A percentile compares a stretch with the other conserved stretches of the same genome.
Conservation (phyloP, 305 asterid genomes). For the Lippia alba region DNA sequence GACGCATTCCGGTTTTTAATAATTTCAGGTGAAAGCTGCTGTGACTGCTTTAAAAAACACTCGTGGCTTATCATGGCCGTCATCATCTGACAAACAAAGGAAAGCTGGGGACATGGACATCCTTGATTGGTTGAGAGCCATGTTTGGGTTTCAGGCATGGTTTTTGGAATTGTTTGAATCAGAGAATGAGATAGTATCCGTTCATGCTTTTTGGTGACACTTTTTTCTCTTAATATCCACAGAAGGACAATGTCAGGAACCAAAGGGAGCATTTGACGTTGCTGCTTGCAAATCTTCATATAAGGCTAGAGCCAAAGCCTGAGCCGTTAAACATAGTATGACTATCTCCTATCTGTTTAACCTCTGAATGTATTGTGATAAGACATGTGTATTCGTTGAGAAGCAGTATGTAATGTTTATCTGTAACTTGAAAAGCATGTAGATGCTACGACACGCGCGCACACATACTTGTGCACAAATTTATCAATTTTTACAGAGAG, state of each 20-base stretch:
- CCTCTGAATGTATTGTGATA: slow-evolving; percentile 31
- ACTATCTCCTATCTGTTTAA: slow-evolving; percentile 28
- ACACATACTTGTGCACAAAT: slow-evolving; percentile 10
- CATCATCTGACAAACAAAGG: slow-evolving; percentile 80
- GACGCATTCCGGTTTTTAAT: slow-evolving; percentile 22
- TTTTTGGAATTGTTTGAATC: slow-evolving; percentile 37
- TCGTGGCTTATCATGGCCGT: slow-evolving; percentile 81
- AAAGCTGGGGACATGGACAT: slow-evolving; percentile 88
- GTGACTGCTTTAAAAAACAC: slow-evolving; percentile 76
- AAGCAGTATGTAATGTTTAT: neutral
- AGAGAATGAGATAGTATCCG: slow-evolving; percentile 24
- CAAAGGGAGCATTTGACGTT: slow-evolving; percentile 93
- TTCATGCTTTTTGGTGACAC: slow-evolving; percentile 34
- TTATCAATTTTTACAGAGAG: slow-evolving; percentile 26
- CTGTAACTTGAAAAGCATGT: neutral
- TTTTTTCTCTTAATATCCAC: slow-evolving; percentile 40
- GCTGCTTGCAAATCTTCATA: slow-evolving; percentile 87
- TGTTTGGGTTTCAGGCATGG: slow-evolving; percentile 98
- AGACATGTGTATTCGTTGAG: slow-evolving; percentile 9
- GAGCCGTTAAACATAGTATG: slow-evolving; percentile 84
- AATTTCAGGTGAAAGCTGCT: slow-evolving; percentile 84
- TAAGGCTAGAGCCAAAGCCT: slow-evolving; percentile 88
- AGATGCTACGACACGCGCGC: neutral
- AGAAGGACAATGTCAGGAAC: slow-evolving; percentile 96
- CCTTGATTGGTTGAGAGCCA: slow-evolving; percentile 97